Percentiles rank a stretch among this genome's conserved stretches.
Conservation (phyloP, 257 asterid genomes). For the Oldenlandia corymbosa region DNA sequence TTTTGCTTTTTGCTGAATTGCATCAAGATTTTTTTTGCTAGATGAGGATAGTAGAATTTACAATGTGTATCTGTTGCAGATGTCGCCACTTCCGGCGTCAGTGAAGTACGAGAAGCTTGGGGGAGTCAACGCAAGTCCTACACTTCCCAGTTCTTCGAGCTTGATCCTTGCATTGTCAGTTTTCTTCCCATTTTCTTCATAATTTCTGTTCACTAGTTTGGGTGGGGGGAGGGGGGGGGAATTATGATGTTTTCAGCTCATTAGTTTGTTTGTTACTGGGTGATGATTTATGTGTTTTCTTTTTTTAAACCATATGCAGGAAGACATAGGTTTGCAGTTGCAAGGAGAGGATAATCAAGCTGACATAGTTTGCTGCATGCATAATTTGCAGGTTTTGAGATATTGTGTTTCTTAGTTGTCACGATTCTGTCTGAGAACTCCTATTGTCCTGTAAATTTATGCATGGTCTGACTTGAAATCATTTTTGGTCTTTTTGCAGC, state of each 20-base stretch:
- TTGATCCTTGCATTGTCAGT: conserved; percentile 89
- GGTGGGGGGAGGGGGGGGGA: too few relatives aligned
- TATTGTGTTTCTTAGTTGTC: neutral
- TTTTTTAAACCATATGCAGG: conserved; percentile 39
- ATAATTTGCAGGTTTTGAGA: conserved; percentile 71
- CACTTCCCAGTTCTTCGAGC: conserved; percentile 77
- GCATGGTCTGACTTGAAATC: neutral
- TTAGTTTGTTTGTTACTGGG: conserved; percentile 3
- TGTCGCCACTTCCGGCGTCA: conserved; percentile 63
- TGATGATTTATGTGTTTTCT: neutral
- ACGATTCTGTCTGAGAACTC: neutral
- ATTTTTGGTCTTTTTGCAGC: conserved; percentile 35
- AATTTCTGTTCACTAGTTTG: too few relatives aligned
- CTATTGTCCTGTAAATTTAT: neutral
- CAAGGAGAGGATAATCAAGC: conserved; percentile 71
- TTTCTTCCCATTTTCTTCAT: conserved; percentile 3
- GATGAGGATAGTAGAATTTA: neutral
- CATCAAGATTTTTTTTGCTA: too few relatives aligned
- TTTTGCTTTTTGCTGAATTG: neutral
- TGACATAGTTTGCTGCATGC: conserved; percentile 87
- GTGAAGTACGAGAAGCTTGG: conserved; percentile 82
- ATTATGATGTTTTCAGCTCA: neutral
- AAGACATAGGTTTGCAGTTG: conserved; percentile 54
- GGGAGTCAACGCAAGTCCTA: conserved; percentile 87
- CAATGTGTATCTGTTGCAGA: conserved; percentile 32